These are phyloP conservation scores for Stipa capillata DNA, from an alignment of 176 grass and related monocot species.

Conservation along the genomic window DNA sequence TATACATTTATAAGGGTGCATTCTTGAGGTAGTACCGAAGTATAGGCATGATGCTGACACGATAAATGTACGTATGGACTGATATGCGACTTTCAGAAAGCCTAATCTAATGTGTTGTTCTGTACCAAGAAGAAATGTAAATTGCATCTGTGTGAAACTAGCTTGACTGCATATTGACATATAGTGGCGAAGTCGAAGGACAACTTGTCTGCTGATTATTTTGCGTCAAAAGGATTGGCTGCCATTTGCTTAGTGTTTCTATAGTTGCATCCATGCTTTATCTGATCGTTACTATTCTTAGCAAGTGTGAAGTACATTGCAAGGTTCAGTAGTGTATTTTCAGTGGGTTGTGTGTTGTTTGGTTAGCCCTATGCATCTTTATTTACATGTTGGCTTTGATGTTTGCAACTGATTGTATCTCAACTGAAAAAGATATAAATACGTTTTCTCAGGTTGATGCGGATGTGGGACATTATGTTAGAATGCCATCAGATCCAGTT, in stretches of 20 bases:
- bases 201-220: background rate
- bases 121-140: background rate
- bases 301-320: background rate
- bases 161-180: background rate
- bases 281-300: background rate
- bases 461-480: conserved; percentile 72
- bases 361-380: background rate
- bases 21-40: background rate
- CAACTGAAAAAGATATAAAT: background rate
- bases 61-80: background rate
- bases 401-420: background rate
- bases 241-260: background rate
- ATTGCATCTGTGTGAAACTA: background rate
- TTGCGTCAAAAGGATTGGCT: background rate
- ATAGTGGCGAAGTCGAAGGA: background rate
- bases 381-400: background rate
- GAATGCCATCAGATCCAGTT: conserved; percentile 90
- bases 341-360: background rate
- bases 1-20: background rate
- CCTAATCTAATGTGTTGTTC: background rate
- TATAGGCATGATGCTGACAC: background rate
- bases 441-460: conserved; percentile 53
- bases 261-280: background rate
- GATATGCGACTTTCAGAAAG: background rate
- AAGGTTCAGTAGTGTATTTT: background rate